Evolutionary conservation across 495 filamentous ascomycete species (phyloP).

Genomic region (Penicillium manginii): DNA sequence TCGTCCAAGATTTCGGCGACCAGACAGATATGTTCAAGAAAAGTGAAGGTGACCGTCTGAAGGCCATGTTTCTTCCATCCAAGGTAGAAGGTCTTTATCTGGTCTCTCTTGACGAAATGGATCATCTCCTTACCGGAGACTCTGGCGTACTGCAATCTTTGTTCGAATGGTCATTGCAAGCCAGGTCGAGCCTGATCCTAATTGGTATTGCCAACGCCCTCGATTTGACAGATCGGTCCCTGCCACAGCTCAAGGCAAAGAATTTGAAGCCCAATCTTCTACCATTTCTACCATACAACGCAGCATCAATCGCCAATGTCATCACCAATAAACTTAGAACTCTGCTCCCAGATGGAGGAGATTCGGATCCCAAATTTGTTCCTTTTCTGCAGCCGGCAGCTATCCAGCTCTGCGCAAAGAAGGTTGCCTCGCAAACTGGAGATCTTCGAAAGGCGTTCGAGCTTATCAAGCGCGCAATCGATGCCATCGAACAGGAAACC

Average conservation of each 20-base stretch:
- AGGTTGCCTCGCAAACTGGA: slow-evolving; percentile 89
- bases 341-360: slow-evolving; percentile 58
- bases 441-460: slow-evolving; percentile 96
- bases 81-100: slow-evolving; percentile 64
- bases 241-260: slow-evolving; percentile 90
- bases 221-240: slow-evolving; percentile 91
- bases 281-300: slow-evolving; percentile 91
- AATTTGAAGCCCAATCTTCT: slow-evolving; percentile 88
- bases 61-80: slow-evolving; percentile 65
- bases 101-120: slow-evolving; percentile 91
- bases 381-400: slow-evolving; percentile 94
- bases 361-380: slow-evolving; percentile 59
- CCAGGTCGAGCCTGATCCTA: slow-evolving; percentile 75
- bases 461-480: slow-evolving; percentile 85
- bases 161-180: slow-evolving; percentile 89
- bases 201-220: slow-evolving; percentile 97
- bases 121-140: slow-evolving; percentile 87
- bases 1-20: slow-evolving; percentile 68
- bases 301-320: slow-evolving; percentile 83
- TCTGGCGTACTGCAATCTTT: slow-evolving; percentile 83
- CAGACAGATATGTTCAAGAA: slow-evolving; percentile 59
- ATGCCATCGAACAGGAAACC: slow-evolving; percentile 85
- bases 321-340: slow-evolving; percentile 81
- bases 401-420: slow-evolving; percentile 90
- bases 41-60: slow-evolving; percentile 58